A percentile compares a stretch with the other conserved stretches of the same genome.
These are phyloP conservation scores for Codiaeum variegatum DNA, from an alignment of 441 rosid genomes.

Conservation along the genomic window DNA sequence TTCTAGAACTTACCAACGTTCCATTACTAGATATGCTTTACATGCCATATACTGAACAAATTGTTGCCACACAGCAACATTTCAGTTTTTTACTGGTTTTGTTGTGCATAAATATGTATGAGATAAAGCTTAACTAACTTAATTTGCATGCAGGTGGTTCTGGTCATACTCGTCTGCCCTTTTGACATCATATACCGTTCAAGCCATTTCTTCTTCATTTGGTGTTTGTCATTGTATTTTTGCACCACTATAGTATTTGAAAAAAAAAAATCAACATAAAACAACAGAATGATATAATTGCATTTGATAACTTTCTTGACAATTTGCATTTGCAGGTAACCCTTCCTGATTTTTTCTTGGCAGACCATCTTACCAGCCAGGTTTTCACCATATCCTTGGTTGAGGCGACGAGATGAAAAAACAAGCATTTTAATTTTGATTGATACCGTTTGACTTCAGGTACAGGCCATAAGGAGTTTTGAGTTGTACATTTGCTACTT, in stretches of 20 bases:
- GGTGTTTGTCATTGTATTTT: conserved; percentile 43
- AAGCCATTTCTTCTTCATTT: conserved; percentile 55
- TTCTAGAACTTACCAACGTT: conserved; percentile 9
- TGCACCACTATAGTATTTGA: conserved; percentile 61
- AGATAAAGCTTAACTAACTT: not conserved
- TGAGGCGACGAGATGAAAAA: too few relatives aligned
- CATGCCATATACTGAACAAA: not conserved
- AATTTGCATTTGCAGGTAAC: conserved; percentile 47
- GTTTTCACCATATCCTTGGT: conserved; percentile 24
- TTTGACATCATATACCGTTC: conserved; percentile 47
- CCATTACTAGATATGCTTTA: not conserved
- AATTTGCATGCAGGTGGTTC: conserved; percentile 36
- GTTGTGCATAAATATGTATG: not conserved
- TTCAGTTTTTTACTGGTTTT: not conserved
- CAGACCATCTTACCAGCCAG: conserved; percentile 68
- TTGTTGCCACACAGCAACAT: not conserved
- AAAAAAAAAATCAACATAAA: not conserved
- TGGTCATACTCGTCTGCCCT: conserved; percentile 48
- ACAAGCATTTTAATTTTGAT: too few relatives aligned
- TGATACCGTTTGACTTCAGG: conserved; percentile 31
- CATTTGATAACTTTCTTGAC: conserved; percentile 14
- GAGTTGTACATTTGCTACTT: conserved; percentile 69
- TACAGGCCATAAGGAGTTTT: conserved; percentile 60
- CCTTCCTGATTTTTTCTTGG: too few relatives aligned
- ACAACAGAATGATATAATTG: not conserved